These are phyloP conservation scores for Xylaria arbuscula DNA, from an alignment of 2,329 filamentous ascomycete genomes.

Conservation along the genomic window DNA sequence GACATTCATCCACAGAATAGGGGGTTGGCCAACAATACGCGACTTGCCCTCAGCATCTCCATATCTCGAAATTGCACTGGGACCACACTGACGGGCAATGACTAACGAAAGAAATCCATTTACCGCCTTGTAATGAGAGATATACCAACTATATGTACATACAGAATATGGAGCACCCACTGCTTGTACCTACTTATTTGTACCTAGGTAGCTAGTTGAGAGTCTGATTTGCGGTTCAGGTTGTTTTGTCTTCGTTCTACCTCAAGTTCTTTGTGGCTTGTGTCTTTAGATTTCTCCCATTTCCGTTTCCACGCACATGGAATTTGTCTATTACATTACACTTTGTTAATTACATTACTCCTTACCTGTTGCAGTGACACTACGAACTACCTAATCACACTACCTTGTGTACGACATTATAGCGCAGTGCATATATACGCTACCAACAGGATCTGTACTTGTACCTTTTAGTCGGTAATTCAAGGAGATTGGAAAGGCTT, in stretches of 20 bases:
- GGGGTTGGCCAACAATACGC: not conserved
- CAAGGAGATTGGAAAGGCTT: conserved; percentile 13
- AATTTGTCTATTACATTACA: not conserved
- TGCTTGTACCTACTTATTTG: not conserved
- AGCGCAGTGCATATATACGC: not conserved
- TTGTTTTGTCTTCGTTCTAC: not conserved
- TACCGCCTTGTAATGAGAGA: conserved; percentile 5
- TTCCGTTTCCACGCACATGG: not conserved
- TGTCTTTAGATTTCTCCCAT: not conserved
- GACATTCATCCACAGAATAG: conserved; percentile 10
- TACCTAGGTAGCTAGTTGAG: not conserved
- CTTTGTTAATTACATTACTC: not conserved
- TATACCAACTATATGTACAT: not conserved
- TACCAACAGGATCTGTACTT: not conserved
- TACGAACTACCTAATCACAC: not conserved
- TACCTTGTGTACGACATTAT: not conserved
- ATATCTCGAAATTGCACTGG: conserved; percentile 30
- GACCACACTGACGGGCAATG: conserved; percentile 39
- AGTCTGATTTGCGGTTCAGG: conserved; percentile 3
- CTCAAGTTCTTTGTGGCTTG: not conserved
- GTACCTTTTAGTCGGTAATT: conserved; percentile 7
- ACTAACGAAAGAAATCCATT: conserved; percentile 20
- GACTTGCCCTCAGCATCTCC: conserved; percentile 8
- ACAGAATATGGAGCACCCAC: not conserved
- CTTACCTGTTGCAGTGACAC: not conserved